A percentile compares a stretch with the other conserved stretches of the same genome.
Evolutionary conservation across 2,329 filamentous ascomycete species (phyloP).

Genomic region (Colletotrichum scovillei): DNA sequence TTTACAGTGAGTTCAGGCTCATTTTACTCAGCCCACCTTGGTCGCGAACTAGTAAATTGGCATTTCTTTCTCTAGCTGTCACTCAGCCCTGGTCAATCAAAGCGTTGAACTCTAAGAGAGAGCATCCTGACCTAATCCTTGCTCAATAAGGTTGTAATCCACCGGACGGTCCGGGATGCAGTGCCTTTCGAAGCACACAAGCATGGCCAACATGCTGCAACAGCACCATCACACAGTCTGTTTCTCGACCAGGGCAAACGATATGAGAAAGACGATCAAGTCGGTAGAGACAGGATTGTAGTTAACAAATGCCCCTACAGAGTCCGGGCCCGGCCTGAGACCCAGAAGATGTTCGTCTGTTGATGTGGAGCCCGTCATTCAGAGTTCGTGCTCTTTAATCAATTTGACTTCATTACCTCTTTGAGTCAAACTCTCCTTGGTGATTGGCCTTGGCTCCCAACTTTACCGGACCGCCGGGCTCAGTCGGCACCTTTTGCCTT

Average conservation of each 20-base stretch:
- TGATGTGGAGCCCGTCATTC: neutral
- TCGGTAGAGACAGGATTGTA: neutral
- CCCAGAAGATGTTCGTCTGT: neutral
- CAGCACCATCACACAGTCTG: neutral
- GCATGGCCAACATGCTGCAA: neutral
- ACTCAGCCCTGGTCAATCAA: neutral
- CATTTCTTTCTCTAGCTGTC: constrained; percentile 39
- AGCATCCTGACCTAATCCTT: constrained; percentile 1
- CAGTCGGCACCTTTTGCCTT: neutral
- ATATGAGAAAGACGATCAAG: neutral
- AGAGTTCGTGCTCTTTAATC: constrained; percentile 1
- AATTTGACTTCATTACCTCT: constrained; percentile 31
- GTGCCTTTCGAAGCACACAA: neutral
- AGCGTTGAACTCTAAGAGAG: constrained; percentile 3
- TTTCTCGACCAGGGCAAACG: neutral
- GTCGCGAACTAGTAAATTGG: constrained; percentile 44
- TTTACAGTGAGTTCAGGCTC: neutral
- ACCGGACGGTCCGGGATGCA: neutral
- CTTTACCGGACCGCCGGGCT: neutral
- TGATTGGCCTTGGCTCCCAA: constrained; percentile 1
- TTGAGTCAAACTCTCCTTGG: neutral
- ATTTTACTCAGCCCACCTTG: neutral
- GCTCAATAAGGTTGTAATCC: neutral
- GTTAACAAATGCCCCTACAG: no score
- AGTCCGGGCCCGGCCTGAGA: neutral